These are phyloP conservation scores for Cytidiella melzeri DNA, from an alignment of 768 basidiomycete genomes.

Conservation along the genomic window DNA sequence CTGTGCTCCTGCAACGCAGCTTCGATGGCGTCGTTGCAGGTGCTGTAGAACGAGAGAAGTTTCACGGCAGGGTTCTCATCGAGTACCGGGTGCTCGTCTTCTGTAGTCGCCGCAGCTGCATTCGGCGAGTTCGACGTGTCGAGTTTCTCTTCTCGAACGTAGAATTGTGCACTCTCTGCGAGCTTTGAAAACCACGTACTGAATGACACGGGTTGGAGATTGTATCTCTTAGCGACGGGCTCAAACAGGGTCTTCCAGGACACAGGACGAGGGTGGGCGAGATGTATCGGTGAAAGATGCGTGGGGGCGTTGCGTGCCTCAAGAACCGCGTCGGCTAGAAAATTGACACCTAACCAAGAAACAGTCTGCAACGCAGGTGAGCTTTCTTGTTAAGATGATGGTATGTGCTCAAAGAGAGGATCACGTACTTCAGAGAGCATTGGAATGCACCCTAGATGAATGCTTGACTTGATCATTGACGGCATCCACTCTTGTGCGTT, in stretches of 20 bases:
- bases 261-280: conserved; percentile 21
- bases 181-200: conserved; percentile 19
- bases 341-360: conserved; percentile 24
- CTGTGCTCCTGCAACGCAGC: neutral
- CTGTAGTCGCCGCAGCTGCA: neutral
- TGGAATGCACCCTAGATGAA: conserved; percentile 6
- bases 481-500: conserved; percentile 34
- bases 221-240: conserved; percentile 14
- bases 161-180: conserved; percentile 6
- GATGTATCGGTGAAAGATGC: conserved; percentile 12
- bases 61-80: conserved; percentile 17
- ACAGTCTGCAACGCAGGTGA: conserved; percentile 7
- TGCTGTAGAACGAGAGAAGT: conserved; percentile 17
- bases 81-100: conserved; percentile 11
- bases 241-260: conserved; percentile 17
- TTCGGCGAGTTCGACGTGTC: neutral
- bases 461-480: conserved; percentile 21
- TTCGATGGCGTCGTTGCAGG: neutral
- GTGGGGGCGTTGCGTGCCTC: conserved; percentile 16
- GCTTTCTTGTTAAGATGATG: neutral
- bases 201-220: conserved; percentile 22
- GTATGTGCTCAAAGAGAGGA: neutral
- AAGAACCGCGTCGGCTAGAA: conserved; percentile 20
- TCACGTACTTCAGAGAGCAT: conserved; percentile 5
- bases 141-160: neutral